Base-by-base conservation (phyloP, 2,329 filamentous ascomycete genomes). In the Penicillium sp. region DNA sequence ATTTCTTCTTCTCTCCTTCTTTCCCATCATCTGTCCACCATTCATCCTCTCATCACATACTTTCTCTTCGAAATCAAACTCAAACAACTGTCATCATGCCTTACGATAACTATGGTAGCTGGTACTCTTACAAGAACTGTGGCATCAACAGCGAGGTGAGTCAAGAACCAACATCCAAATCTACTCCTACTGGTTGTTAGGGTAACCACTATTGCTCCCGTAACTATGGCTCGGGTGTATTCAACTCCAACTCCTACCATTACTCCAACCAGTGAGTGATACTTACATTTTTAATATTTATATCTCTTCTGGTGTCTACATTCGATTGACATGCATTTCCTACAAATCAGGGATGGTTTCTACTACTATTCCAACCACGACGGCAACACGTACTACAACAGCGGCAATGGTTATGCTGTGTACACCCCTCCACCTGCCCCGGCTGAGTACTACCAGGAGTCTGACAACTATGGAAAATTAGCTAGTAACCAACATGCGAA, bases 321-420 rank as follows among this genome's bases (percentile, higher is more conserved):
- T 42, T 23, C 1, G 6, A 42, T 12, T 23, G 19, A 42, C 19
- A 19, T 19, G 0, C 4, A 21, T 25, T 19, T 53, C 5, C 2
- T 25, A 39, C 36, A 21, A 39, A 39, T 19, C 4, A 61, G 59
- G 29, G 21, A 61, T 54, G 59, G 53, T 25, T 61, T 57, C 6
- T 63, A 61, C 52, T 57, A 61, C 44, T 63, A 63, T 35, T 59
- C 58, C 17, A 63, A 61, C 55, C 15, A 59, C 1, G 35, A 63
- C 25, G 59, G 55, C 6, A 59, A 53, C 38, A 63, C 15, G 12
- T 57, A 61, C 50, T 55, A 61, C 56, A 61, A 57, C 53, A 41
- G 36, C 27, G 51, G 55, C 27, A 41, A 59, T 4, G 59, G 61
- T 1, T 2, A 39, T 15, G 12, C 52, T n/a, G 19, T 8, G 6